Conservation (phyloP, 2,329 filamentous ascomycete genomes). For the Ophiostoma tasmaniense region DNA sequence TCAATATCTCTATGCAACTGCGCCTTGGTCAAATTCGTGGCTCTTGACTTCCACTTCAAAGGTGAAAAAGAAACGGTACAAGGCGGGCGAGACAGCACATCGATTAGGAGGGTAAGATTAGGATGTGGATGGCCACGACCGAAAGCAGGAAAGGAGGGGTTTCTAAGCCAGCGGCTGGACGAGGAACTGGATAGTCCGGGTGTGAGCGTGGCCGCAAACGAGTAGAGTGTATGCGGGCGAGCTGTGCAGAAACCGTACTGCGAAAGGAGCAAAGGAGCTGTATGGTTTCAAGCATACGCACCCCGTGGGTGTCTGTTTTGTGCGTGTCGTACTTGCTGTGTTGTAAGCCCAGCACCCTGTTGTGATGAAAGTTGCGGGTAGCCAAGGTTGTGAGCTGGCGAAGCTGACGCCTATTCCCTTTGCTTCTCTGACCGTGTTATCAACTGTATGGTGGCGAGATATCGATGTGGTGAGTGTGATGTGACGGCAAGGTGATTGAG, state of each 20-base stretch:
- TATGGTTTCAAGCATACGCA: neutral
- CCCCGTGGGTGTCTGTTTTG: neutral
- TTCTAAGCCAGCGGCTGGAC: constrained; percentile 11
- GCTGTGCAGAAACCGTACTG: neutral
- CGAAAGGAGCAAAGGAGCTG: neutral
- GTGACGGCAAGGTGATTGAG: neutral
- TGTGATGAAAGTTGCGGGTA: neutral
- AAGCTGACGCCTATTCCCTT: neutral
- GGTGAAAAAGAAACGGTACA: neutral
- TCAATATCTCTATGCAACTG: neutral
- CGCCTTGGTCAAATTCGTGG: neutral
- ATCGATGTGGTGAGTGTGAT: neutral
- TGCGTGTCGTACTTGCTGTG: neutral
- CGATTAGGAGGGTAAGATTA: neutral
- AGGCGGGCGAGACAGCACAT: neutral
- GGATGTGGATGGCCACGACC: neutral
- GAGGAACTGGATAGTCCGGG: neutral
- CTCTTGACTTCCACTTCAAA: neutral
- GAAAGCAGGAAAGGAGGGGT: constrained; percentile 8
- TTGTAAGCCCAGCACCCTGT: neutral
- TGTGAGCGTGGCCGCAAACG: neutral
- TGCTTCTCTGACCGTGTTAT: neutral
- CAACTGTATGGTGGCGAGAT: neutral
- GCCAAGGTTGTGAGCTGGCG: neutral
- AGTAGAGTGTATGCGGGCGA: neutral